Percentiles rank a stretch among this genome's conserved stretches.
These are phyloP conservation scores for Apiotrichum domesticum DNA, from an alignment of 1,284 basidiomycete genomes.

Conservation along the genomic window DNA sequence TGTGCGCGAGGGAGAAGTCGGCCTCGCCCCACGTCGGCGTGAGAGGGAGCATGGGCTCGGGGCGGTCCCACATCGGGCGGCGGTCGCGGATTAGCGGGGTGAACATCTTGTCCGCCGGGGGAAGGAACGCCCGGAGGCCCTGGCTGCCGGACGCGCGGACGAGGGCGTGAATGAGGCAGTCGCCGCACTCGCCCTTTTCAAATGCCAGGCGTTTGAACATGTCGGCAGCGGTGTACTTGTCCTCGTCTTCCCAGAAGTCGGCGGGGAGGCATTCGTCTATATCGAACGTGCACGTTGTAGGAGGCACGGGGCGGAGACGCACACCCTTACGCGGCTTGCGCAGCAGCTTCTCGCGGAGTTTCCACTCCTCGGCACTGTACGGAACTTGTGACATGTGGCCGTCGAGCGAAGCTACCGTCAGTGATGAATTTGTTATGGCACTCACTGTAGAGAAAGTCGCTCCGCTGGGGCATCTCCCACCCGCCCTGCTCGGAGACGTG, in stretches of 20 bases:
- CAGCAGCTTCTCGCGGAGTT: not conserved
- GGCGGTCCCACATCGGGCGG: constrained; percentile 19
- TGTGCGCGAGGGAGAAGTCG: constrained; percentile 21
- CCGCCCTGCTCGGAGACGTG: constrained; percentile 17
- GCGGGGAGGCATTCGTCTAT: constrained; percentile 29
- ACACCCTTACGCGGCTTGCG: not conserved
- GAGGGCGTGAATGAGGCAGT: constrained; percentile 42
- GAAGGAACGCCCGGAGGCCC: constrained; percentile 43
- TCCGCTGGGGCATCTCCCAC: constrained; percentile 22
- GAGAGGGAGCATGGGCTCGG: constrained; percentile 32
- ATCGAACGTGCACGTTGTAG: constrained; percentile 22
- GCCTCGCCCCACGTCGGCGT: constrained; percentile 23
- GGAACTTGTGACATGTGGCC: constrained; percentile 1
- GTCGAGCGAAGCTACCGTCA: constrained; percentile 17
- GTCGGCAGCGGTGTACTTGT: constrained; percentile 17
- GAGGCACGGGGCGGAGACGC: not conserved
- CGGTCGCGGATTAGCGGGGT: constrained; percentile 16
- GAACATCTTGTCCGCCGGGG: constrained; percentile 17
- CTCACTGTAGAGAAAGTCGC: not conserved
- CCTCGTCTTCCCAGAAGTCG: constrained; percentile 22
- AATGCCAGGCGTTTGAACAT: constrained; percentile 40
- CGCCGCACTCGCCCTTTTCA: constrained; percentile 35
- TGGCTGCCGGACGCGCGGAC: constrained; percentile 32
- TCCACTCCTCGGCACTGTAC: not conserved
- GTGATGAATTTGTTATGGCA: not conserved